Evolutionary conservation across 73 alveolate genomes (phyloP).

Genomic region (Tetrahymena borealis): DNA sequence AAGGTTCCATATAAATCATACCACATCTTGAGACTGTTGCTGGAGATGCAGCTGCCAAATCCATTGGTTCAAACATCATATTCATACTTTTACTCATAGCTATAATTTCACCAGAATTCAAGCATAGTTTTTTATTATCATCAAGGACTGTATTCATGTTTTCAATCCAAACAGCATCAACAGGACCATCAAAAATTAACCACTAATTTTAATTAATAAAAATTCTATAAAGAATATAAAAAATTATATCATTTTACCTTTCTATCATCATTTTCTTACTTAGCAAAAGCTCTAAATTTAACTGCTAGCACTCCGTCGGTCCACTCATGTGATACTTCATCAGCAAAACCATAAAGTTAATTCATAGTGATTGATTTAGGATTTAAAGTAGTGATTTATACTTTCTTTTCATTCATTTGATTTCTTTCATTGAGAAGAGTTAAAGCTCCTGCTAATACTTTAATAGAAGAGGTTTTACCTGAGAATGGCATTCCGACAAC

Average conservation of each 20-base stretch:
- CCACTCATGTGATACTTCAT: slow-evolving; percentile 98
- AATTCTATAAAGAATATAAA: background rate
- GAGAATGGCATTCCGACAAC: slow-evolving; percentile 98
- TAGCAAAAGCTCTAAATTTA: slow-evolving; percentile 83
- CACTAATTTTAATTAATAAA: slow-evolving; percentile 85
- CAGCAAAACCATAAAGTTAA: slow-evolving; percentile 88
- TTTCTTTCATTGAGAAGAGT: slow-evolving; percentile 90
- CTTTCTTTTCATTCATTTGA: slow-evolving; percentile 82
- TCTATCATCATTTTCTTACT: slow-evolving; percentile 53
- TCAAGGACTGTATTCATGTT: slow-evolving; percentile 97
- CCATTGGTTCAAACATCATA: slow-evolving; percentile 99
- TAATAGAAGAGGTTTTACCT: slow-evolving; percentile 95
- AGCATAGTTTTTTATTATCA: slow-evolving; percentile 96
- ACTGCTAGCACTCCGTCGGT: slow-evolving; percentile 97
- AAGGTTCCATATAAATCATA: slow-evolving; percentile 95
- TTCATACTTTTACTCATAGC: slow-evolving; percentile 74
- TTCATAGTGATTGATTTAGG: slow-evolving; percentile 97
- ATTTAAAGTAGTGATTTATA: slow-evolving; percentile 77
- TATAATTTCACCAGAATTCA: slow-evolving; percentile 94
- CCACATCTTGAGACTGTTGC: slow-evolving; percentile 99
- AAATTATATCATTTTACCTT: background rate
- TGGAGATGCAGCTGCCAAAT: slow-evolving; percentile 98
- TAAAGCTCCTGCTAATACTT: slow-evolving; percentile 90
- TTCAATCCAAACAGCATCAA: slow-evolving; percentile 99
- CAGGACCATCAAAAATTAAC: slow-evolving; percentile 99